Base-by-base conservation (phyloP, 2,329 filamentous ascomycete species). In the Hortaea werneckii region DNA sequence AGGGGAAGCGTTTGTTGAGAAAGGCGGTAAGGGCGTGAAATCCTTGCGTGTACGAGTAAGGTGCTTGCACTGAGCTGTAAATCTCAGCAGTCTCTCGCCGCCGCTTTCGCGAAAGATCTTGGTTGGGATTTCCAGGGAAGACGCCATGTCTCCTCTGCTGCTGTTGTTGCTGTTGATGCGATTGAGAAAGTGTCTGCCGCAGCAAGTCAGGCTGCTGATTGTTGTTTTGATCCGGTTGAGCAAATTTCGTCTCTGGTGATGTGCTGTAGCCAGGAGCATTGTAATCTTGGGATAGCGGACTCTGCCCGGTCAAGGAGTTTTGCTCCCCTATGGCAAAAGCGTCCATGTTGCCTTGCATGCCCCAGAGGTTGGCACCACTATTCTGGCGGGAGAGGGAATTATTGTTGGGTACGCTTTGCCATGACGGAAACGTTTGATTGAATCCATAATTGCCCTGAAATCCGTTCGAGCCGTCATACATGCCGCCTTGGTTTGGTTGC, bases 1-100 rank as follows among this genome's bases (percentile, higher is more conserved):
- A 74, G 1, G 85, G 78, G 58, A 94, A 89, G 13, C 88, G 84
- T 42, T 80, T 79, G 61, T 87, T 79, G 32, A 95, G 74, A 51
- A 89, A 82, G 6, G 81, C 81, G 38, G 88, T 87, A 51, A 96
- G 78, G 53, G 83, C 85, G 66, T 98, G 92, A 64, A 95, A 96
- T 13, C 87, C 87, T 38, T 79, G 79, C 1, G 89, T 88, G 60
- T 96, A 96, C 7, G 86, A 82, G 61, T 96, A 95, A 4, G 92
- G 89, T 58, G 92, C 83, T 50, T 85, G 88, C 58, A 98, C 87
- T 37, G 80, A 84, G 51, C 89, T 82, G 65, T 96, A 98, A 45
- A 96, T 87, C 41, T 79, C 78, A 0, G 87, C 89, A 5, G 89
- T 84, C 59, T 95, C 87, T 35, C 76, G 73, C 42, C 74, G 72